A percentile compares a stretch with the other conserved stretches of the same genome.
Evolutionary conservation across 257 asterid genomes (phyloP).

Genomic region (Salvia rosmarinus): DNA sequence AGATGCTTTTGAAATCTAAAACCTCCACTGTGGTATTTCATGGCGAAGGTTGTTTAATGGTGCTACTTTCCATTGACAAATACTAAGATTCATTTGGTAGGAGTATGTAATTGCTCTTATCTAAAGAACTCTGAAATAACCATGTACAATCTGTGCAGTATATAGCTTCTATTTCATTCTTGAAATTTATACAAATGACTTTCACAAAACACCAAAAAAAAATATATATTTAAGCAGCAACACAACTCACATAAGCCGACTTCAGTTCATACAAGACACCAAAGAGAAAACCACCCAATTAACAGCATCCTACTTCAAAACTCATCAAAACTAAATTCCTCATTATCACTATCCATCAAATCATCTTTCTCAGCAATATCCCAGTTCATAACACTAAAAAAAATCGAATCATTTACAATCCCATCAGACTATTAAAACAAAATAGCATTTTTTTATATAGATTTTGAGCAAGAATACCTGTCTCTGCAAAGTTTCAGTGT

Average conservation of each 20-base stretch:
- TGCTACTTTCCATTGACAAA: not conserved
- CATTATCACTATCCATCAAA: not conserved
- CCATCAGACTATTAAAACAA: constrained; percentile 8
- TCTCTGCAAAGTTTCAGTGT: constrained; percentile 54
- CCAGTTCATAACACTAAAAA: constrained; percentile 29
- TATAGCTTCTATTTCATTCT: not conserved
- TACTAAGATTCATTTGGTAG: not conserved
- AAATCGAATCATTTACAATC: constrained; percentile 37
- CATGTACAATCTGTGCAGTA: not conserved
- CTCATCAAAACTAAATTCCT: not conserved
- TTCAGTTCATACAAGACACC: not conserved
- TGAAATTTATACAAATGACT: not conserved
- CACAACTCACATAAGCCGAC: not conserved
- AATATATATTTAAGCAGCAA: not conserved
- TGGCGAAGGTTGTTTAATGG: not conserved
- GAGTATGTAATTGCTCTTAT: not conserved
- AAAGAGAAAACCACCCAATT: not conserved
- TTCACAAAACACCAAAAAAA: constrained; percentile 1
- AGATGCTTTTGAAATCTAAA: not conserved
- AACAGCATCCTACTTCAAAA: not conserved
- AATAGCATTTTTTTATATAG: not conserved
- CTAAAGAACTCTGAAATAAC: not conserved
- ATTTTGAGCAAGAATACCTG: constrained; percentile 48
- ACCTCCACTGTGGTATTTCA: not conserved
- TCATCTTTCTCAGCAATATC: not conserved